These are phyloP conservation scores for Fomitopsis pulvina DNA, from an alignment of 768 basidiomycete species.

Conservation along the genomic window DNA sequence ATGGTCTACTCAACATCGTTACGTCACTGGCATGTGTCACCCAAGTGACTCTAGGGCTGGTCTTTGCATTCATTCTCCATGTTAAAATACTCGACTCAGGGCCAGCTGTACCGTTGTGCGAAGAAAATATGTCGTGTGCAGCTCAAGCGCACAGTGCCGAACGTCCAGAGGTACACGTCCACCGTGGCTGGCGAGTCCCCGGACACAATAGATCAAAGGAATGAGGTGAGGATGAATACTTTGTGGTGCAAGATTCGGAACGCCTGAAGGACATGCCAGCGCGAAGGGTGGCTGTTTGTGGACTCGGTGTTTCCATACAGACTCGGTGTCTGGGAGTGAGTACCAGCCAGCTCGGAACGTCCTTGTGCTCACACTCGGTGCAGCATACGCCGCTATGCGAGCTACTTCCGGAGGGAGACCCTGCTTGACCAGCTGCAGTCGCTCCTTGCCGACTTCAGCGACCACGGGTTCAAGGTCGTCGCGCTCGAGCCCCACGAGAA, in stretches of 20 bases:
- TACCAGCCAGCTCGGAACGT: conserved; percentile 5
- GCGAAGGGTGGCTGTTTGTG: conserved; percentile 60
- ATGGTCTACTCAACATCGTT: too few relatives aligned
- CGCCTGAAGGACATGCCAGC: conserved; percentile 12
- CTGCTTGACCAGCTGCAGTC: conserved; percentile 42
- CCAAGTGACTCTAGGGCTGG: too few relatives aligned
- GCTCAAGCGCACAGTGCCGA: background rate
- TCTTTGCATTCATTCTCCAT: too few relatives aligned
- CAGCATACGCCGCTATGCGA: conserved; percentile 62
- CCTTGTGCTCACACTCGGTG: background rate
- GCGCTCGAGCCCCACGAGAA: conserved; percentile 62
- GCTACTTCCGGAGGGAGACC: conserved; percentile 51
- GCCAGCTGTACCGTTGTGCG: too few relatives aligned
- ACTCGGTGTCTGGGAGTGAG: conserved; percentile 69
- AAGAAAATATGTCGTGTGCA: background rate
- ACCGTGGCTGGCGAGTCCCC: background rate
- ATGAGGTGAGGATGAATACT: background rate
- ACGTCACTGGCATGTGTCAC: too few relatives aligned
- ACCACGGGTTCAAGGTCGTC: conserved; percentile 54
- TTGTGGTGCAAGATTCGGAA: background rate
- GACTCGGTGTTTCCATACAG: conserved; percentile 76
- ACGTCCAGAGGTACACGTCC: background rate
- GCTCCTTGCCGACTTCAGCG: conserved; percentile 45
- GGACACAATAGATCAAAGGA: background rate
- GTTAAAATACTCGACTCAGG: too few relatives aligned